A percentile compares a stretch with the other conserved stretches of the same genome.
Evolutionary conservation across 768 basidiomycete species (phyloP).

Genomic region (Amanita brunnescens): DNA sequence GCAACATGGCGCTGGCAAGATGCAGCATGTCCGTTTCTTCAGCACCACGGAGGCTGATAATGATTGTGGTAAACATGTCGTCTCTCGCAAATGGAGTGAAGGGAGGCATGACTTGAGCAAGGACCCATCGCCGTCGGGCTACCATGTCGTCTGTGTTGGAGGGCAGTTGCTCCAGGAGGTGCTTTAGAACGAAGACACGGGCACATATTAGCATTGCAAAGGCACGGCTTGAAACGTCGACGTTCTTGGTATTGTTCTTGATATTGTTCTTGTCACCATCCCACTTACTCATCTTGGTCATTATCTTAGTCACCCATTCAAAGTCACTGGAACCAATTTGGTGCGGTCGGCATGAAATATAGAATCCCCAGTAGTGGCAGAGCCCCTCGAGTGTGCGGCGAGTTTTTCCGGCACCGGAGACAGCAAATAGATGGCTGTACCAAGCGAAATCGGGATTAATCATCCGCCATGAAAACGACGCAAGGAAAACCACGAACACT

Average conservation of each 20-base stretch:
- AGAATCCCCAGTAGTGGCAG: slow-evolving; percentile 8
- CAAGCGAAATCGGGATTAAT: slow-evolving; percentile 3
- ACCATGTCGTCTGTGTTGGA: slow-evolving; percentile 1
- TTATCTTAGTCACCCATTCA: slow-evolving; percentile 6
- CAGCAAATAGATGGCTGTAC: slow-evolving; percentile 6
- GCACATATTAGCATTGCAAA: slow-evolving; percentile 11
- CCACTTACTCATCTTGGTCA: slow-evolving; percentile 10
- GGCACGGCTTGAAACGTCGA: slow-evolving; percentile 4
- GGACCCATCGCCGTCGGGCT: slow-evolving; percentile 6
- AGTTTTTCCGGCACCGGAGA: slow-evolving; percentile 9
- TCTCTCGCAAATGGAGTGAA: not conserved
- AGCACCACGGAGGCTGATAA: slow-evolving; percentile 4
- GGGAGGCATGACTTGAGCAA: not conserved
- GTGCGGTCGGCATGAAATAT: slow-evolving; percentile 3
- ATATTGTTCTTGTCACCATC: not conserved
- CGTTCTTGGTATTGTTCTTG: slow-evolving; percentile 3
- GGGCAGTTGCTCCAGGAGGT: not conserved
- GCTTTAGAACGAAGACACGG: slow-evolving; percentile 9
- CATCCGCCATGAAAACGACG: not conserved
- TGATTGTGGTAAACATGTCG: slow-evolving; percentile 8
- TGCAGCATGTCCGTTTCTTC: slow-evolving; percentile 4
- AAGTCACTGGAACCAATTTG: slow-evolving; percentile 8
- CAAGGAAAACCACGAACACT: slow-evolving; percentile 4
- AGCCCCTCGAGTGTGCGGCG: slow-evolving; percentile 6
- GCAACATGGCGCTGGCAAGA: slow-evolving; percentile 4